Evolutionary conservation across 805 yeast species (phyloP).

Genomic region (Candida multigemmis): DNA sequence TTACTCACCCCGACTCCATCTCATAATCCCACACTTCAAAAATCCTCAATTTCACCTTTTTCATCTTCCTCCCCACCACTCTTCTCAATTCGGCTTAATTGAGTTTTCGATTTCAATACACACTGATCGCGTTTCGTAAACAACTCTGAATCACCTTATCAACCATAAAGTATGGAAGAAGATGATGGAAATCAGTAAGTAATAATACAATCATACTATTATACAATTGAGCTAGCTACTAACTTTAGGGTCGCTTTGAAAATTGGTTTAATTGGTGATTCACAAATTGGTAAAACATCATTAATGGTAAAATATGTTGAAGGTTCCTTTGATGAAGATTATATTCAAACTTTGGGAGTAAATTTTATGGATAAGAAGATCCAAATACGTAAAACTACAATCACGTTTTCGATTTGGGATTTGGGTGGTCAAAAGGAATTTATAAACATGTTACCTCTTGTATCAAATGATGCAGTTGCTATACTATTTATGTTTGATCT

Average conservation of each 20-base stretch:
- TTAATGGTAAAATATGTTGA: slow-evolving; percentile 97
- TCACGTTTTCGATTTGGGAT: slow-evolving; percentile 91
- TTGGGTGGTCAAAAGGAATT: slow-evolving; percentile 93
- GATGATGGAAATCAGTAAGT: too few species aligned
- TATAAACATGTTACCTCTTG: slow-evolving; percentile 90
- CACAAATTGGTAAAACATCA: slow-evolving; percentile 93
- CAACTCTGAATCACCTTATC: too few species aligned
- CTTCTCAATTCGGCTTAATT: too few species aligned
- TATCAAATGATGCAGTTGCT: slow-evolving; percentile 87
- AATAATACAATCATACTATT: too few species aligned
- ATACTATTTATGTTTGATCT: slow-evolving; percentile 82
- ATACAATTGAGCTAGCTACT: too few species aligned
- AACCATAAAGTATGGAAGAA: too few species aligned
- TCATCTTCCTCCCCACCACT: too few species aligned
- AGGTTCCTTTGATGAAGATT: slow-evolving; percentile 83
- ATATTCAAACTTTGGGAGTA: slow-evolving; percentile 91
- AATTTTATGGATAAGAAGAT: slow-evolving; percentile 90
- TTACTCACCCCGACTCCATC: too few species aligned
- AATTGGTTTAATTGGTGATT: slow-evolving; percentile 91
- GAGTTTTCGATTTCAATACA: too few species aligned
- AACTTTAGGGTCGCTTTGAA: slow-evolving; percentile 55
- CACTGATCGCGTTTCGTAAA: too few species aligned
- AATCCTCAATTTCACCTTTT: too few species aligned
- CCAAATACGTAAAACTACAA: slow-evolving; percentile 74
- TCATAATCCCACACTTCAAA: too few species aligned